phyloP scores from a whole-genome alignment of 352 stramenopile species.

The Chrysophaeum taylorii region DNA sequence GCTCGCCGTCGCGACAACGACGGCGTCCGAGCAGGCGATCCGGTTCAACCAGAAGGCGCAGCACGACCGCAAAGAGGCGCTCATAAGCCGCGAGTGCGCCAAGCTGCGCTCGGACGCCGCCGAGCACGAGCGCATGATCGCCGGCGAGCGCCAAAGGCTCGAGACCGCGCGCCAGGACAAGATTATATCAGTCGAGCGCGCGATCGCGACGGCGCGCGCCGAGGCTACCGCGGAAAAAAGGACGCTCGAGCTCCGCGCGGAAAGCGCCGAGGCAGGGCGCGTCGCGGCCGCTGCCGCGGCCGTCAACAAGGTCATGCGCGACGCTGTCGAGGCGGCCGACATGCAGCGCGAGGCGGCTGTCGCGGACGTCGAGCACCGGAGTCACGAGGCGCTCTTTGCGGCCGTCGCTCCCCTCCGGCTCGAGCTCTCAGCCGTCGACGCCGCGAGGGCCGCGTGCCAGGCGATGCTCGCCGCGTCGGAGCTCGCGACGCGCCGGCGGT shows the following conservation, averaged over 20 bases:
- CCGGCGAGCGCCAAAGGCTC: constrained; percentile 13
- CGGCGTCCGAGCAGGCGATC: not conserved
- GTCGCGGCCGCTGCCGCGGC: constrained; percentile 25
- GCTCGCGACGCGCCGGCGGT: not conserved
- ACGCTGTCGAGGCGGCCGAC: constrained; percentile 15
- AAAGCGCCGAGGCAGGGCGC: constrained; percentile 22
- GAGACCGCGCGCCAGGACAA: not conserved
- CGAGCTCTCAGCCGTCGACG: not conserved
- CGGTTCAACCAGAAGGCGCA: too few relatives aligned
- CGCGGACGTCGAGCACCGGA: not conserved
- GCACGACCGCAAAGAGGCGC: not conserved
- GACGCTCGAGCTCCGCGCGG: too few relatives aligned
- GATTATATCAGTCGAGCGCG: not conserved
- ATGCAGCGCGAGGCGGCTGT: not conserved
- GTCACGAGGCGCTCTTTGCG: not conserved
- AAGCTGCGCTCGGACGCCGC: constrained; percentile 17
- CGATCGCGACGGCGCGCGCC: constrained; percentile 14
- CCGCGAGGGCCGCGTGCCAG: not conserved
- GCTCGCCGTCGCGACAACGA: constrained; percentile 16
- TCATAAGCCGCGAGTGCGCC: constrained; percentile 10
- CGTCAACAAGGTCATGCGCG: constrained; percentile 20
- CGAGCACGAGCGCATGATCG: constrained; percentile 9
- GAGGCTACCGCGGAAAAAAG: too few relatives aligned
- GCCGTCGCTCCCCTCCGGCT: not conserved
- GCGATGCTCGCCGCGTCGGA: not conserved